phyloP scores from a whole-genome alignment of 176 grass and related monocot genomes.

The Aechmea fasciata region DNA sequence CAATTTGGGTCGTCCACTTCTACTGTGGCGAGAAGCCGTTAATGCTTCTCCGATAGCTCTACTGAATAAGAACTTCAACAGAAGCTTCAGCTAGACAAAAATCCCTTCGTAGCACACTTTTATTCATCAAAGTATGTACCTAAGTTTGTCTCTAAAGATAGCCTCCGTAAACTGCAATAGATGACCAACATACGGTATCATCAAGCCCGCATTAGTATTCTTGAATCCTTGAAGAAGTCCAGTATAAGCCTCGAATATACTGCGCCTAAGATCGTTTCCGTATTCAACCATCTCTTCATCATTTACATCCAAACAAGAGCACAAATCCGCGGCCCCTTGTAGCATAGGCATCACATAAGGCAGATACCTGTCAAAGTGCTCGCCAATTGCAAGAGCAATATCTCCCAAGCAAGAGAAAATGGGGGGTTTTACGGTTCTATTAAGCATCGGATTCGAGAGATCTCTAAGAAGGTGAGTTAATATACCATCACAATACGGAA shows the following conservation, averaged over 20 bases:
- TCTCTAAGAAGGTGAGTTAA: slow-evolving; percentile 85
- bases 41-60: too few relatives aligned
- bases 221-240: slow-evolving; percentile 94
- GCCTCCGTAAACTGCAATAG: slow-evolving; percentile 68
- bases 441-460: slow-evolving; percentile 61
- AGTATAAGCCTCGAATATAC: slow-evolving; percentile 89
- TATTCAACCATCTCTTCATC: slow-evolving; percentile 89
- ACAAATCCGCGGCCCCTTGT: slow-evolving; percentile 77
- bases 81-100: too few relatives aligned
- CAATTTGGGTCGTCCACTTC: too few relatives aligned
- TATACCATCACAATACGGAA: slow-evolving; percentile 72
- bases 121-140: slow-evolving; percentile 26
- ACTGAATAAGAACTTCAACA: too few relatives aligned
- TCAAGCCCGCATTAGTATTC: slow-evolving; percentile 57
- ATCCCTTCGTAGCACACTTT: too few relatives aligned
- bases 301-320: slow-evolving; percentile 32
- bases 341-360: slow-evolving; percentile 93
- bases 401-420: slow-evolving; percentile 89
- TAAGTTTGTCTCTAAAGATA: slow-evolving; percentile 64
- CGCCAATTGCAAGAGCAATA: slow-evolving; percentile 75
- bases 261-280: slow-evolving; percentile 68
- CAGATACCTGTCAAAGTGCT: slow-evolving; percentile 87
- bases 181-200: slow-evolving; percentile 62
- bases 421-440: slow-evolving; percentile 72
- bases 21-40: too few relatives aligned